These are phyloP conservation scores for Barnettozyma salicaria DNA, from an alignment of 805 yeast genomes.

Conservation along the genomic window DNA sequence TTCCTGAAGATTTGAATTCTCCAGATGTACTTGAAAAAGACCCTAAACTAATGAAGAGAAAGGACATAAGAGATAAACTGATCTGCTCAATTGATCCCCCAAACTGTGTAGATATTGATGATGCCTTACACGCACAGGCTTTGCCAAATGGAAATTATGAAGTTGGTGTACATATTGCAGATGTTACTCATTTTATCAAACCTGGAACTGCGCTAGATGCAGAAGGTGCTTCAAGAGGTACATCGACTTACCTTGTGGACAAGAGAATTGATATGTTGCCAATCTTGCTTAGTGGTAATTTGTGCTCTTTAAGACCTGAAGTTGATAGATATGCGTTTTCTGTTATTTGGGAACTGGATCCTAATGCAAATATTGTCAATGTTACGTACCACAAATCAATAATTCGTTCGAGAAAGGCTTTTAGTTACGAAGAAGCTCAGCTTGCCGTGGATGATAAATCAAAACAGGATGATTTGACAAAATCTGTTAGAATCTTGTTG, in stretches of 20 bases:
- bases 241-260: conserved; percentile 94
- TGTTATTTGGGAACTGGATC: conserved; percentile 91
- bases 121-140: conserved; percentile 83
- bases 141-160: conserved; percentile 93
- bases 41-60: conserved; percentile 50
- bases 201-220: conserved; percentile 86
- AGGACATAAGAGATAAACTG: conserved; percentile 79
- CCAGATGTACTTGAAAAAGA: conserved; percentile 48
- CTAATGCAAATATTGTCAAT: conserved; percentile 74
- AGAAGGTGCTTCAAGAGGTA: conserved; percentile 96
- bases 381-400: conserved; percentile 81
- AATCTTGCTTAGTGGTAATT: conserved; percentile 85
- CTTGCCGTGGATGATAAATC: conserved; percentile 73
- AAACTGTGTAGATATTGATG: conserved; percentile 96
- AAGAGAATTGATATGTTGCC: conserved; percentile 99
- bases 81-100: conserved; percentile 98
- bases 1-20: conserved; percentile 57
- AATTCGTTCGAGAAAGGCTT: conserved; percentile 87
- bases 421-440: conserved; percentile 92
- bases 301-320: conserved; percentile 91
- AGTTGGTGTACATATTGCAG: conserved; percentile 99
- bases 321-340: conserved; percentile 96
- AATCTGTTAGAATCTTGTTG: conserved; percentile 81
- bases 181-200: conserved; percentile 94
- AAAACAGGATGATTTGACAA: conserved; percentile 77